Evolutionary conservation across 495 filamentous ascomycete species (phyloP), one percentile per base, ranked within the genome.

Genomic region (Trichoderma asperelloides): DNA sequence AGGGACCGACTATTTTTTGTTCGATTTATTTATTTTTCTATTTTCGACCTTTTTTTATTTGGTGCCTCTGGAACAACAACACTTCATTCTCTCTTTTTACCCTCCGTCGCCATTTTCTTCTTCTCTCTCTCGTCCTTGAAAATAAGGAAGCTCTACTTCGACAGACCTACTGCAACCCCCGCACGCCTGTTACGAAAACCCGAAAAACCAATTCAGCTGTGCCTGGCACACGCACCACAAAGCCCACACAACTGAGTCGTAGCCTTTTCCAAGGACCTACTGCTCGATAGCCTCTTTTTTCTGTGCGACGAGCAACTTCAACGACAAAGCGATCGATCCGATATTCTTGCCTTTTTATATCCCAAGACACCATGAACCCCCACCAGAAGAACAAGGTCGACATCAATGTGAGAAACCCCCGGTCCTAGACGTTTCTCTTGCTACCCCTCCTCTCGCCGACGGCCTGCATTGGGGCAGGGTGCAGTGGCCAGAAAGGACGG

Each of bases 371-470:
- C 71, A 96, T 98, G 91, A 96, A 96, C 78, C 95, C 95, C 69
- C 91, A 92, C 75, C 91, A 97, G 82, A 89, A 92, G 81, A 96
- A 97, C 83, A 98, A 98, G 82, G 81, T 97, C 69, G 94, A 98
- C 78, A 85, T 96, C 79, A 92, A 84, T 82, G 95, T 97, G 75
- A 82, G 92, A 84, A 64, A 63, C 43, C 65, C 67, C 63, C 67
- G 57, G 63, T 45, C 27, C 66, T 63, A 45, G 16, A 68, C 39
- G 68, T 69, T 70, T 1, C n/a, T 23, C 43, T 62, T 67, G 39
- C 51, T 27, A 49, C 15, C 64, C 30, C 43, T 62, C 64, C 39
- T 45, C 63, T 13, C 65, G 21, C 40, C 33, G 27, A 64, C 8
- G n/a, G 18, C n/a, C 47, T 21, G n/a, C 47, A n/a, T 51, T 51